These are phyloP conservation scores for Psidium friedrichsthalianum DNA, from an alignment of 345 rosid species.

Conservation along the genomic window DNA sequence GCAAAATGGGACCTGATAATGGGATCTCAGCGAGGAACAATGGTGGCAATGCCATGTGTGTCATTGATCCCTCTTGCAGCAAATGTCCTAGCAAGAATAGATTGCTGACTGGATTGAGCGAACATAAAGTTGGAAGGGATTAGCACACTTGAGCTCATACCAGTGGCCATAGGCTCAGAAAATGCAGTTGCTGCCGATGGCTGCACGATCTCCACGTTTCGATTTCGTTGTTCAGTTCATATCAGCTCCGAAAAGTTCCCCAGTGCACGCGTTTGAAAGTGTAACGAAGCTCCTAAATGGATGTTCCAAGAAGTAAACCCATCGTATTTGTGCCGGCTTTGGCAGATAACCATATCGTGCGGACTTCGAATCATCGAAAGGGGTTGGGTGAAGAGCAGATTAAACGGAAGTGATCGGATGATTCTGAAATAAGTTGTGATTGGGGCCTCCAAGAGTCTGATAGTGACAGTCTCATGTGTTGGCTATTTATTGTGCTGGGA, in stretches of 20 bases:
- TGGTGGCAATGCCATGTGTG: conserved; percentile 3
- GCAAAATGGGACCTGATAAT: neutral
- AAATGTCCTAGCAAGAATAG: neutral
- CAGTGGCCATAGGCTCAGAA: neutral
- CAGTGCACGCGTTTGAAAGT: neutral
- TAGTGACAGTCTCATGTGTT: neutral
- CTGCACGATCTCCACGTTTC: neutral
- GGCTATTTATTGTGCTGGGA: neutral
- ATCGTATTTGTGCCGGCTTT: neutral
- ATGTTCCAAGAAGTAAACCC: neutral
- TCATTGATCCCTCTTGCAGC: neutral
- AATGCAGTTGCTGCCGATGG: neutral
- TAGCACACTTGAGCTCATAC: neutral
- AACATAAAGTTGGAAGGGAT: neutral
- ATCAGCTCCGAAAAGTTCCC: neutral
- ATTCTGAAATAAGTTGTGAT: neutral
- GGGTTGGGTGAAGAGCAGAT: neutral
- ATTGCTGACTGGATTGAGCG: neutral
- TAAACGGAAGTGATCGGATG: neutral
- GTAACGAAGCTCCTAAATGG: neutral
- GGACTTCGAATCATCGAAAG: neutral
- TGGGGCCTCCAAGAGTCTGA: neutral
- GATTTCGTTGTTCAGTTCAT: neutral
- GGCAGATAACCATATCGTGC: neutral
- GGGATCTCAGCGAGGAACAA: neutral